Evolutionary conservation across 768 basidiomycete genomes (phyloP), one percentile per base, ranked within the genome.

Genomic region (Lactifluus piperatus): DNA sequence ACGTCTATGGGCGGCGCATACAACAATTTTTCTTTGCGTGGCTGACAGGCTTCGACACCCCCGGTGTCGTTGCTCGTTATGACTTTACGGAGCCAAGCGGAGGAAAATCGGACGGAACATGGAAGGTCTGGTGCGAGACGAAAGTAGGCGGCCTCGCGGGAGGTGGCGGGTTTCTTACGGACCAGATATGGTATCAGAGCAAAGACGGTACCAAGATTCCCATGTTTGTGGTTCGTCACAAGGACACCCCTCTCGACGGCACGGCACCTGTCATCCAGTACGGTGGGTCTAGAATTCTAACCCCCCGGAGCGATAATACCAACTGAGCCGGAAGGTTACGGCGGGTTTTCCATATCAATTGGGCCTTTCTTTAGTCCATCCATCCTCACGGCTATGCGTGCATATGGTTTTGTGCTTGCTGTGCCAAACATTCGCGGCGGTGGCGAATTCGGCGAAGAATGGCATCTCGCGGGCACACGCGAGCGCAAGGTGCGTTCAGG

Each of bases 141-240:
- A 67, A 76, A 41, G 78, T 90, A 14, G 76, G 76, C 22, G 86
- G 84, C 4, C 72, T 92, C 36, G 74, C 64, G 30, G 64, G 78
- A 51, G 75, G 81, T 0, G 79, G 83, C 8, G 87, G 92, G 46
- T 92, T 92, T 64, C 75, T 80, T 30, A 75, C 82, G 32, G 77
- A 78, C 57, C 90, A 92, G 72, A 81, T 90, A 20, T 93, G 90
- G 85, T 92, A 84, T 66, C 69, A 75, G 20, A 84, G 83, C 71
- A 87, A 85, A 69, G 91, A 92, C 66, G 88, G 88, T 1, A 91
- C 88, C 5, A 79, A 77, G 54, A 75, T 93, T 36, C 91, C 91
- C 1, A 91, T 93, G 90, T 92, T 91, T 67, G 78, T 93, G 62
- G 86, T 91, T 22, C 79, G 83, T 48, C 88, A 87, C 68, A 85